phyloP scores from a whole-genome alignment of 73 alveolate genomes.

The Paramecium primaurelia region DNA sequence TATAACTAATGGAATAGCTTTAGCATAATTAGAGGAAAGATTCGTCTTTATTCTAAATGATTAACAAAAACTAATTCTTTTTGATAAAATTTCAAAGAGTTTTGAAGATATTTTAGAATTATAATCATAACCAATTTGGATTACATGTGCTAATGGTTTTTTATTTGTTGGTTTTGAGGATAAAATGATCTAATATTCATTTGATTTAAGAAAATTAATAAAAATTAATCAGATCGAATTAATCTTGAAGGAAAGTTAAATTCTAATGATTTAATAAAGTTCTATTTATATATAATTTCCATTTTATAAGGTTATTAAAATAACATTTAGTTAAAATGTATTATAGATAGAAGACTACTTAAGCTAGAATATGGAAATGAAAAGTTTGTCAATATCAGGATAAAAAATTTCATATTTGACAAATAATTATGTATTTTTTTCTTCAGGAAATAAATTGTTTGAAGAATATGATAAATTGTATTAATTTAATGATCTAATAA shows the following conservation, averaged over 20 bases:
- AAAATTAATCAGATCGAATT: neutral
- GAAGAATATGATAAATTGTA: neutral
- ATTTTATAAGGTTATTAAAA: neutral
- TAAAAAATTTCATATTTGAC: neutral
- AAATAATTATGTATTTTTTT: neutral
- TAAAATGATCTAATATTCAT: neutral
- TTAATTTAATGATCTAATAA: neutral
- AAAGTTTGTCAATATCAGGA: neutral
- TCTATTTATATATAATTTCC: neutral
- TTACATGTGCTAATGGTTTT: neutral
- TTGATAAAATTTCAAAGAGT: neutral
- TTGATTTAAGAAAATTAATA: neutral
- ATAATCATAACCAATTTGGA: neutral
- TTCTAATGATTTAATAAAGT: neutral
- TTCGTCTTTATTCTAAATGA: neutral
- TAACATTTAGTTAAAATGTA: neutral
- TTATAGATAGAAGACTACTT: neutral
- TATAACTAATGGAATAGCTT: neutral
- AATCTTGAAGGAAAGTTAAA: neutral
- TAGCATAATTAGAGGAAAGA: neutral
- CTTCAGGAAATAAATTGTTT: neutral
- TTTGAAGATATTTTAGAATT: neutral
- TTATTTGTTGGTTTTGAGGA: neutral
- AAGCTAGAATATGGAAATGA: neutral
- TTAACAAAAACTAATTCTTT: neutral